Evolutionary conservation across 2,329 filamentous ascomycete genomes (phyloP).

Genomic region (Periconia macrospinosa): DNA sequence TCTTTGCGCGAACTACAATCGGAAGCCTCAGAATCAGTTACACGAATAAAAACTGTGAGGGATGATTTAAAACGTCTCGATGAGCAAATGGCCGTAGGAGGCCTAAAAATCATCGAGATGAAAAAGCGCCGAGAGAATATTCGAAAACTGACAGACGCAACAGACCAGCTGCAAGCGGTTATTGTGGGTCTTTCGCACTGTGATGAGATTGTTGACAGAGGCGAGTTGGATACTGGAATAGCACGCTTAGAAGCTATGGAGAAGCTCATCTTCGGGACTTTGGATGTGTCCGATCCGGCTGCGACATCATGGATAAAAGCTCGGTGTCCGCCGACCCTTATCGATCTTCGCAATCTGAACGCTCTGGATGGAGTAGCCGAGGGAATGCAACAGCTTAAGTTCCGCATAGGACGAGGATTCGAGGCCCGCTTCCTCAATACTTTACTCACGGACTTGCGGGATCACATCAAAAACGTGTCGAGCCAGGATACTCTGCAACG

Average conservation of each 20-base stretch:
- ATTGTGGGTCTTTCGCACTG: constrained; percentile 74
- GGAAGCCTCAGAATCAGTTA: constrained; percentile 88
- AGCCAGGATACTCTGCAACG: constrained; percentile 74
- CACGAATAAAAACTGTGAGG: constrained; percentile 78
- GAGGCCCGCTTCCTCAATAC: constrained; percentile 78
- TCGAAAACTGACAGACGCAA: constrained; percentile 76
- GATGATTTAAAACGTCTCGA: constrained; percentile 81
- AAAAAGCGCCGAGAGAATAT: constrained; percentile 82
- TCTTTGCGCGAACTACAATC: constrained; percentile 88
- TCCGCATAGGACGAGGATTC: constrained; percentile 83
- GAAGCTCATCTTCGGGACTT: constrained; percentile 74
- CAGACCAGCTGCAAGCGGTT: constrained; percentile 79
- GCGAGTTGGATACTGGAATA: constrained; percentile 80
- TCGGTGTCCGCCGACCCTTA: constrained; percentile 48
- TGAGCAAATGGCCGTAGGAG: constrained; percentile 81
- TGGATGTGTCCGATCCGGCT: constrained; percentile 43
- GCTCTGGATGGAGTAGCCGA: constrained; percentile 79
- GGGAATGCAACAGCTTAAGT: constrained; percentile 74
- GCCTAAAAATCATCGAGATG: constrained; percentile 82
- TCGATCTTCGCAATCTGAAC: constrained; percentile 74
- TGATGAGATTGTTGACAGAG: constrained; percentile 78
- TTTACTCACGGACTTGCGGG: constrained; percentile 75
- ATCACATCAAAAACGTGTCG: constrained; percentile 76
- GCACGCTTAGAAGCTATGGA: constrained; percentile 78
- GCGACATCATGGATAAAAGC: constrained; percentile 36